These are phyloP conservation scores for Coffea humblotiana DNA, from an alignment of 305 asterid species.

Conservation along the genomic window DNA sequence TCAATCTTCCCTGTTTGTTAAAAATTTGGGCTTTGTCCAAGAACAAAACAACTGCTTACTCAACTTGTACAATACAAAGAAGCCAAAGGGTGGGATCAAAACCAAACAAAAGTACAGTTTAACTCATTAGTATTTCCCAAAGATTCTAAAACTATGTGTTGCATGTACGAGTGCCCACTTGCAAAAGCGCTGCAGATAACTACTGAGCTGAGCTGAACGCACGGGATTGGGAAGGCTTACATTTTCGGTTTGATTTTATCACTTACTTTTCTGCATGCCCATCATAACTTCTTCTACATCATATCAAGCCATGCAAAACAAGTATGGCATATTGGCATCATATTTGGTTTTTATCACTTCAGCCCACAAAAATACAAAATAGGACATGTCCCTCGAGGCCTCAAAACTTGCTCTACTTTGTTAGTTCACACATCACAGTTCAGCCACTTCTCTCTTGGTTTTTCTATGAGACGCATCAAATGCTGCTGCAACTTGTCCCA, in stretches of 20 bases:
- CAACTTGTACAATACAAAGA: constrained; percentile 2
- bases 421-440: background rate
- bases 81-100: constrained; percentile 8
- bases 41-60: constrained; percentile 4
- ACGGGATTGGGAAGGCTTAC: constrained; percentile 16
- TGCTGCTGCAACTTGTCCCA: constrained; percentile 8
- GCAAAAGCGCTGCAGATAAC: constrained; percentile 16
- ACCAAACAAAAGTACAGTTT: background rate
- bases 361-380: constrained; percentile 11
- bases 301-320: constrained; percentile 17
- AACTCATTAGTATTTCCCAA: constrained; percentile 15
- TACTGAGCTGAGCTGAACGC: constrained; percentile 17
- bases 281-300: constrained; percentile 6
- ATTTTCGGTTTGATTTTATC: constrained; percentile 5
- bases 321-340: background rate
- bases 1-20: constrained; percentile 32
- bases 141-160: constrained; percentile 18
- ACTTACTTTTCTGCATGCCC: constrained; percentile 14
- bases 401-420: constrained; percentile 7
- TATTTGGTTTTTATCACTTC: constrained; percentile 10
- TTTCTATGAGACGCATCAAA: background rate
- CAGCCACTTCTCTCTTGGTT: background rate
- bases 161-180: constrained; percentile 10
- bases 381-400: constrained; percentile 13
- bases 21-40: constrained; percentile 20